Base-by-base conservation (phyloP, 2,329 filamentous ascomycete species). In the Aureobasidium sp. region DNA sequence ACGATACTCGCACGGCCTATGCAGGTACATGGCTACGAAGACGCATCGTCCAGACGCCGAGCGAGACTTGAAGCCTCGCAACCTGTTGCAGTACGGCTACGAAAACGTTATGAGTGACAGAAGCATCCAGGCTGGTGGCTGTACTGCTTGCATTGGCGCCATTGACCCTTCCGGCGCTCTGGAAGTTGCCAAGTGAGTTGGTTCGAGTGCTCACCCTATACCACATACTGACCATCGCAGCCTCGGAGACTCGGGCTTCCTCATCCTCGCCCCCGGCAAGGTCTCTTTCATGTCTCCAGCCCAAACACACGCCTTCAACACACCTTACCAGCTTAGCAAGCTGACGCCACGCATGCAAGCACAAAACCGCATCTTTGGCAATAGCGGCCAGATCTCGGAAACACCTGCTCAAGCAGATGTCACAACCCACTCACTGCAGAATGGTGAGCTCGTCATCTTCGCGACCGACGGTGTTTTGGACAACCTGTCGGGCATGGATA, bases 251-350 rank as follows among this genome's bases (percentile, higher is more conserved):
- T 97, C 91, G 30, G 94, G 94, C 36, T 97, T 92, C 73, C 82
- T 97, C 61, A 88, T 96, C 64, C 80, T 97, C 63, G 86, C 91
- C 14, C 83, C 90, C 30, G 95, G 93, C 67, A 90, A 89, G 14
- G 89, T 99, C 37, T 88, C 94, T 73, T 84, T 88, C 61, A 87
- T 86, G 70, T 96, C 91, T 1, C 83, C 86, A 51, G 88, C 91
- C 29, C 94, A 99, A 75, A 97, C 91, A 0, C 94, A 99, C 74
- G 91, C 88, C 47, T 99, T 99, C 82, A 99, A 99, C 75, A 97
- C 94, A 0, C 94, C 94, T 0, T 99, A 90, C 71, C 94, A 99
- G 74, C 83, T 99, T 45, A 93, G 91, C 59, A 86, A 96, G 59
- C 87, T 97, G 7, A 93, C 94, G 0, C 84, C 88, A 3, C 85